These are phyloP conservation scores for Biscogniauxia mediterranea DNA, from an alignment of 2,329 filamentous ascomycete genomes.

Conservation along the genomic window DNA sequence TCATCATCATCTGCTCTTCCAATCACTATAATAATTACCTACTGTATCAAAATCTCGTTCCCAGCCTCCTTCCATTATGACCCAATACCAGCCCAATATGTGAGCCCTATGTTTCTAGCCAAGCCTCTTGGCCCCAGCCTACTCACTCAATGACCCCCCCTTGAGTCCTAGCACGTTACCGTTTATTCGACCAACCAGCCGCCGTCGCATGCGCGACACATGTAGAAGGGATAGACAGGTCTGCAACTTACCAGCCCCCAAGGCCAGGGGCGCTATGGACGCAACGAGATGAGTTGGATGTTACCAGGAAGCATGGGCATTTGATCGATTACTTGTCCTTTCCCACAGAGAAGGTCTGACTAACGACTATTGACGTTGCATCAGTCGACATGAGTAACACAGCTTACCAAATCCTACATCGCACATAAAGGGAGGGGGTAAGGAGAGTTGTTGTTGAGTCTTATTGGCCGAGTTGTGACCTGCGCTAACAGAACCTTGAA, in stretches of 20 bases:
- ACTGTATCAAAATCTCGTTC: not conserved
- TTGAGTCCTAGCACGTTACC: too few relatives aligned
- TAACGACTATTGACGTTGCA: not conserved
- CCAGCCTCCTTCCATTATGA: not conserved
- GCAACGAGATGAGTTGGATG: not conserved
- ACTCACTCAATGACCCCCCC: too few relatives aligned
- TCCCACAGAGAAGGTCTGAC: not conserved
- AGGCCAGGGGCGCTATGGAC: not conserved
- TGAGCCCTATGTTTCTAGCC: not conserved
- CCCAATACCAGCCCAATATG: not conserved
- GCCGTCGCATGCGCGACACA: too few relatives aligned
- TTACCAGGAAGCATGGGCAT: not conserved
- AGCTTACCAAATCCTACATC: not conserved
- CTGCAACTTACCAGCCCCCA: too few relatives aligned
- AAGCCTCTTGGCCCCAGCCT: too few relatives aligned
- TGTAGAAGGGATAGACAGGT: too few relatives aligned
- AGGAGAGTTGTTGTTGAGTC: not conserved
- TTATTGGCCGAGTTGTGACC: not conserved
- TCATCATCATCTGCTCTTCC: not conserved
- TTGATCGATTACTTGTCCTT: not conserved
- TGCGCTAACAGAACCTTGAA: not conserved
- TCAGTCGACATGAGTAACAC: not conserved
- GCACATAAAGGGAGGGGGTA: not conserved
- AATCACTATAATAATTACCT: not conserved
- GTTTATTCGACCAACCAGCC: not conserved